These are phyloP conservation scores for Discostella pseudostelligera DNA, from an alignment of 108 stramenopile genomes.

Conservation along the genomic window DNA sequence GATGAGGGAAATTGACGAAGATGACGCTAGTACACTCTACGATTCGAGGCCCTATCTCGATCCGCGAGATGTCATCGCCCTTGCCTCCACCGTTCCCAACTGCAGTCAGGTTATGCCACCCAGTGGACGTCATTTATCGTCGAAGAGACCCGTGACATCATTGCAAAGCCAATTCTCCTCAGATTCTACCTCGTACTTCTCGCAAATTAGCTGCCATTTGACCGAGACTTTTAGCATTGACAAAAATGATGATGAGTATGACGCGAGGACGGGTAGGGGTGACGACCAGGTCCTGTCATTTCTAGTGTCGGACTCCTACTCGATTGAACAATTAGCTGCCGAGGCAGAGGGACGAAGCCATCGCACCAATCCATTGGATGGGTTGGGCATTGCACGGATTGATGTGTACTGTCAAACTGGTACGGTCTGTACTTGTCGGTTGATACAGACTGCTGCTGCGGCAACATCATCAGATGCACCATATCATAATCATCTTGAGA, in stretches of 20 bases:
- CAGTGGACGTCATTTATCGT: neutral
- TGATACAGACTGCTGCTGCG: slow-evolving; percentile 22
- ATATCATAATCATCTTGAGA: neutral
- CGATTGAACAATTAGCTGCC: slow-evolving; percentile 16
- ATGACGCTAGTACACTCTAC: neutral
- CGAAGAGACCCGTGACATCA: neutral
- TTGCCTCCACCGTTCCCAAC: slow-evolving; percentile 18
- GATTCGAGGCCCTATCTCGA: slow-evolving; percentile 14
- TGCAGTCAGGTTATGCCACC: slow-evolving; percentile 19
- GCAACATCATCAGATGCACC: neutral
- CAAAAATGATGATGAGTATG: slow-evolving; percentile 33
- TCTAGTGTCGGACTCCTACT: slow-evolving; percentile 24
- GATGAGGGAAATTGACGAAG: slow-evolving; percentile 3
- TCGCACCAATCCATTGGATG: slow-evolving; percentile 3
- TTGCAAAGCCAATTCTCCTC: neutral
- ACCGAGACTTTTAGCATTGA: slow-evolving; percentile 14
- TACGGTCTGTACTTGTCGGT: slow-evolving; percentile 60
- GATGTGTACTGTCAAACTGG: slow-evolving; percentile 69
- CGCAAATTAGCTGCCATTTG: slow-evolving; percentile 1
- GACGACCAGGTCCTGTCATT: slow-evolving; percentile 22
- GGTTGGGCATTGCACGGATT: slow-evolving; percentile 50
- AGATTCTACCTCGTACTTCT: slow-evolving; percentile 3
- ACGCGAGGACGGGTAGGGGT: slow-evolving; percentile 20
- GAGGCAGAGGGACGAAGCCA: neutral
- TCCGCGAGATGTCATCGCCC: slow-evolving; percentile 8